These are phyloP conservation scores for Pythium sukuiense DNA, from an alignment of 352 stramenopile genomes.

Conservation along the genomic window DNA sequence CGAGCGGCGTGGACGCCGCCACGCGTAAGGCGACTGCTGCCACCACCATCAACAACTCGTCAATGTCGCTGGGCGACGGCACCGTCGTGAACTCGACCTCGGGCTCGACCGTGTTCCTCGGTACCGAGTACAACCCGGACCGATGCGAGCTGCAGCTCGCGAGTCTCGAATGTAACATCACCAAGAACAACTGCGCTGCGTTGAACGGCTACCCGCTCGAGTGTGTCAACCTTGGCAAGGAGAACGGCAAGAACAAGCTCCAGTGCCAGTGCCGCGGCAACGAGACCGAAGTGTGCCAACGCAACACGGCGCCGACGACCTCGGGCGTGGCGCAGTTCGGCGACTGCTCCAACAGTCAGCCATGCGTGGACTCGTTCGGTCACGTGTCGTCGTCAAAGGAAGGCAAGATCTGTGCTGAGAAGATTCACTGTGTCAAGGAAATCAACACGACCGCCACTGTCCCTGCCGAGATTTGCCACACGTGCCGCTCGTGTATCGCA, in stretches of 20 bases:
- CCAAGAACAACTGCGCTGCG: conserved; percentile 45
- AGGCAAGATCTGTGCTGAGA: conserved; percentile 61
- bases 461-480: conserved; percentile 73
- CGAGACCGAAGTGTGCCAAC: conserved; percentile 53
- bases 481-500: conserved; percentile 76
- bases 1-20: conserved; percentile 8
- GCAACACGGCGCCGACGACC: conserved; percentile 36
- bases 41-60: conserved; percentile 15
- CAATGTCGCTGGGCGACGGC: conserved; percentile 64
- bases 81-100: conserved; percentile 48
- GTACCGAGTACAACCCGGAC: conserved; percentile 67
- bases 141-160: conserved; percentile 72
- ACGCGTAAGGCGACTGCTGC: conserved; percentile 26
- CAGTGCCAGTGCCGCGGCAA: conserved; percentile 54
- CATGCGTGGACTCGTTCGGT: conserved; percentile 66
- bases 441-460: conserved; percentile 62
- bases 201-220: conserved; percentile 72
- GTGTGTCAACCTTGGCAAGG: conserved; percentile 56
- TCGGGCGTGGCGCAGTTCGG: conserved; percentile 62
- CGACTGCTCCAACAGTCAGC: conserved; percentile 48
- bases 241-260: conserved; percentile 69
- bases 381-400: conserved; percentile 52
- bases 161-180: conserved; percentile 50
- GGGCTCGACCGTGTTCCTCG: conserved; percentile 55
- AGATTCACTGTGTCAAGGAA: conserved; percentile 71